Percentiles rank a stretch among this genome's conserved stretches.
These are phyloP conservation scores for Fusarium odoratissimum DNA, from an alignment of 2,329 filamentous ascomycete species.

Conservation along the genomic window DNA sequence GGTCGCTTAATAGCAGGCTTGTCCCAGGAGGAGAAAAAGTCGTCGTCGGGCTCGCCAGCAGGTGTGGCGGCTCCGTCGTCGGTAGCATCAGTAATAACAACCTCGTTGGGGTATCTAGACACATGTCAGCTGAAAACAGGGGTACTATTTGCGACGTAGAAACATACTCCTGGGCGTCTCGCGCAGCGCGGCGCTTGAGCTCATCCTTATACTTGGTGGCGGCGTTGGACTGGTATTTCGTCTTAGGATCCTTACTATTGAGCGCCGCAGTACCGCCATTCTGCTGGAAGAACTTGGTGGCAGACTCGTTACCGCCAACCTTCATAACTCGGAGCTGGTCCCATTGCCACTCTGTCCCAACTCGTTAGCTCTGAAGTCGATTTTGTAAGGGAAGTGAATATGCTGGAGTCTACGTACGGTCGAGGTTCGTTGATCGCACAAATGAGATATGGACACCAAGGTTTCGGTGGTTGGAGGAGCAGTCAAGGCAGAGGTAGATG, in stretches of 20 bases:
- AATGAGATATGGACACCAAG: slow-evolving; percentile 99
- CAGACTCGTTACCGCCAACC: slow-evolving; percentile 96
- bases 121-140: slow-evolving; percentile 40
- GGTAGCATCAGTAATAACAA: slow-evolving; percentile 82
- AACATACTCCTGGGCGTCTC: slow-evolving; percentile 85
- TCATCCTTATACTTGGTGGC: slow-evolving; percentile 99
- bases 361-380: slow-evolving; percentile 29
- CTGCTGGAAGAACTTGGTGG: slow-evolving; percentile 97
- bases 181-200: slow-evolving; percentile 83
- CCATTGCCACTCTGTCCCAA: slow-evolving; percentile 89
- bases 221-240: slow-evolving; percentile 94
- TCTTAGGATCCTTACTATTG: slow-evolving; percentile 95
- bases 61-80: slow-evolving; percentile 79
- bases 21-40: slow-evolving; percentile 99
- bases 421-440: slow-evolving; percentile 97
- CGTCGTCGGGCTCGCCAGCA: slow-evolving; percentile 87
- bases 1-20: slow-evolving; percentile 97
- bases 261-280: slow-evolving; percentile 94
- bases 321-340: slow-evolving; percentile 98
- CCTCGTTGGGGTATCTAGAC: slow-evolving; percentile 81
- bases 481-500: slow-evolving; percentile 98
- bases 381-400: background rate
- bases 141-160: background rate
- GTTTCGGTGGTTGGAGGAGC: slow-evolving; percentile 96
- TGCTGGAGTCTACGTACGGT: slow-evolving; percentile 73